phyloP scores from a whole-genome alignment of 257 asterid species.

The Ligustrum vulgare region DNA sequence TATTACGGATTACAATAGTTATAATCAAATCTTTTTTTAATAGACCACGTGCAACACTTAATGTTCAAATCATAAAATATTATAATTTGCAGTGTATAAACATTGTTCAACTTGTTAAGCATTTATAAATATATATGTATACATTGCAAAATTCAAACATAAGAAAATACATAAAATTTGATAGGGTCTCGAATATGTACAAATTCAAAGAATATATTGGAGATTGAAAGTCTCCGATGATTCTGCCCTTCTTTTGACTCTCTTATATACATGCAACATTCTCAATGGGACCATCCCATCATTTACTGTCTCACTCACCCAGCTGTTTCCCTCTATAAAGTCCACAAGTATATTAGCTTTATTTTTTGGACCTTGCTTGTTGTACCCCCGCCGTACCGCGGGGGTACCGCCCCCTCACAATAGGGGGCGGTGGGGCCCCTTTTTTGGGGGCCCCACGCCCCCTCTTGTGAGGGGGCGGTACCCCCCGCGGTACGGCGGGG shows the following conservation, averaged over 20 bases:
- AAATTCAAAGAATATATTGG: conserved; percentile 58
- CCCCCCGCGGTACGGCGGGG: no score
- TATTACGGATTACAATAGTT: not conserved
- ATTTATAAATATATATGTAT: not conserved
- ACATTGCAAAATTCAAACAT: not conserved
- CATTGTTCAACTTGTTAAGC: not conserved
- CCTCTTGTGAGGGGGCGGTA: no score
- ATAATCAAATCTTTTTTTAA: not conserved
- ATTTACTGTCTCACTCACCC: conserved; percentile 53
- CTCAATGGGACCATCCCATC: conserved; percentile 58
- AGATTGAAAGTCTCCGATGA: conserved; percentile 69
- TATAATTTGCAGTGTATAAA: not conserved
- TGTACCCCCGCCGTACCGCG: no score
- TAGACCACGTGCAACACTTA: not conserved
- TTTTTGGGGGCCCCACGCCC: no score
- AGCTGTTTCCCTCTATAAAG: conserved; percentile 61
- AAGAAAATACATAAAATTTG: not conserved
- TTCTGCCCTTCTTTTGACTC: conserved; percentile 47
- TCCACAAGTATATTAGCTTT: conserved; percentile 35
- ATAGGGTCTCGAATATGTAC: conserved; percentile 32
- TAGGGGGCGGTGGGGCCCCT: no score
- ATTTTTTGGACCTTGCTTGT: no score
- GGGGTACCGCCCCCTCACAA: no score
- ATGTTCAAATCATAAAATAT: not conserved
- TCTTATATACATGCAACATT: conserved; percentile 41